These are phyloP conservation scores for Eimeria necatrix DNA, from an alignment of 169 alveolate species.

Conservation along the genomic window DNA sequence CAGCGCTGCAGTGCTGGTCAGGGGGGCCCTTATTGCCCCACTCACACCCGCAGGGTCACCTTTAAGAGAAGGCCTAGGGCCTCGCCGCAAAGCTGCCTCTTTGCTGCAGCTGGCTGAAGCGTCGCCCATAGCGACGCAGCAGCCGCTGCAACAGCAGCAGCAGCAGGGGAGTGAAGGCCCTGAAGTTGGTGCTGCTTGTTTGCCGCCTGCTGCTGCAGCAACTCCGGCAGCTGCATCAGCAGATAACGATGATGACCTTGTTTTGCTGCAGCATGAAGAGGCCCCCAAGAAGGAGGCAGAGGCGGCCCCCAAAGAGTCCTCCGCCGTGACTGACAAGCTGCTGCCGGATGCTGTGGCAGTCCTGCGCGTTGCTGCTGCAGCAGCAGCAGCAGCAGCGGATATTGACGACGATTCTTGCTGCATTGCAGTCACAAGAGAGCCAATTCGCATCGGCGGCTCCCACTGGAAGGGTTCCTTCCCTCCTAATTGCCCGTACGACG, in stretches of 20 bases:
- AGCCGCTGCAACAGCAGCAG: conserved; percentile 28
- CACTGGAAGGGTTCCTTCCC: conserved; percentile 35
- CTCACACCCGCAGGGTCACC: not conserved
- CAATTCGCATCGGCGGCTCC: not conserved
- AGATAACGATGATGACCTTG: not conserved
- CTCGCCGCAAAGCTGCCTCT: not conserved
- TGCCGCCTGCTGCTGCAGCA: not conserved
- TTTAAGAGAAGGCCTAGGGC: not conserved
- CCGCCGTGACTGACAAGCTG: too few relatives aligned
- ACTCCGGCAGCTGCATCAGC: not conserved
- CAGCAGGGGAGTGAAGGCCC: not conserved
- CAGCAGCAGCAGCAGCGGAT: conserved; percentile 6
- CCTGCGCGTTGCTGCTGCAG: conserved; percentile 29
- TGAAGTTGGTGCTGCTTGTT: too few relatives aligned
- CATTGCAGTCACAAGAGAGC: not conserved
- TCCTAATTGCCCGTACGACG: not conserved
- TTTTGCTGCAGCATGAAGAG: not conserved
- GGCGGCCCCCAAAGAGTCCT: not conserved
- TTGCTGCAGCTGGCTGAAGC: conserved; percentile 52
- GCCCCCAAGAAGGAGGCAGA: not conserved
- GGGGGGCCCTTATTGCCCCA: conserved; percentile 27
- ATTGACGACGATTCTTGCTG: not conserved
- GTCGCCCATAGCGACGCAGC: conserved; percentile 5
- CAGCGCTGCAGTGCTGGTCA: conserved; percentile 13
- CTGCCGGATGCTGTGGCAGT: not conserved